Base-by-base conservation (phyloP, 164 flowering plant species). In the Brasenia schreberi region DNA sequence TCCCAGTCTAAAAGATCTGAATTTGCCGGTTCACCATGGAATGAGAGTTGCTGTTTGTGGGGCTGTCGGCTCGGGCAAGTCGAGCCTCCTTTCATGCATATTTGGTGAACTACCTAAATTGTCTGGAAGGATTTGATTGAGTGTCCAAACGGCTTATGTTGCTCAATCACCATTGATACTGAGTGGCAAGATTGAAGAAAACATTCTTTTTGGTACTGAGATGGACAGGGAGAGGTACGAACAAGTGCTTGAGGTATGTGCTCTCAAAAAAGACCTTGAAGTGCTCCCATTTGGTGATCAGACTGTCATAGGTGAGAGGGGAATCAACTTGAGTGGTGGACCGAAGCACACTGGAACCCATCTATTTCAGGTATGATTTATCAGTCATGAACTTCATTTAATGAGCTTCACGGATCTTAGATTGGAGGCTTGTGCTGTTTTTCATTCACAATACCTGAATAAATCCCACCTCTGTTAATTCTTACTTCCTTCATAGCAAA, bases 11-110 rank as follows among this genome's bases (percentile, higher is more conserved):
- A 76, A 68, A 72, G 81, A 83, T 59, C 71, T 87, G 7, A 84
- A 78, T 52, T 61, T 89, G 18, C 77, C 65, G 69, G 84, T 85
- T 65, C 59, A 4, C 5, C 76, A 66, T 61, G 90, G 96, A 7
- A 87, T 84, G 88, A 78, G 75, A 67, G 86, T 89, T 67, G 96
- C 96, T 18, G 74, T 89, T 59, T 89, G 96, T 75, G 96, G 96
- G 18, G 80, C 85, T 6, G 92, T 88, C 69, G 92, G 95, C 23
- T 81, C 92, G 12, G 62, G 62, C 62, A 60, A 60, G 23, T 60
- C 62, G 2, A 60, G 4, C 18, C 7, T 60, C 0, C 62, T 60
- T 19, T 60, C 62, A 1, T 60, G 62, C 18, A 60, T 60, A 2
- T 60, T 60, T 3, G 62, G 62, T 59, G 62, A 59, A 59, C 16